Evolutionary conservation across 73 alveolate genomes (phyloP), one percentile per base, ranked within the genome.

Genomic region (Paramecium sexaurelia): DNA sequence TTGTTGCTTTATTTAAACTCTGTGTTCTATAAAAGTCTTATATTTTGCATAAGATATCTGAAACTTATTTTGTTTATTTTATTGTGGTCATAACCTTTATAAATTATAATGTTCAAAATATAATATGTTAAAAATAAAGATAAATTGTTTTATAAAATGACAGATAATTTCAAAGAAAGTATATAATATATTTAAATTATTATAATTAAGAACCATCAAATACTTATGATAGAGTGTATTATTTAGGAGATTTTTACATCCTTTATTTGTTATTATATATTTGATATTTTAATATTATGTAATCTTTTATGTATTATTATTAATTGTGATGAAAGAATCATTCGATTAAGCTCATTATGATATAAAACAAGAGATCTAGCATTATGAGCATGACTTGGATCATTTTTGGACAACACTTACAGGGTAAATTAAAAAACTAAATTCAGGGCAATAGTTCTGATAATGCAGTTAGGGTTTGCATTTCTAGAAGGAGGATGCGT

Each of bases 401-500:
- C 75, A 41, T 26, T 78, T 78, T 40, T 78, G 90, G 90, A 78
- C 90, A 39, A 6, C 75, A 13, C 13, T 78, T 19, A 78, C 90
- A 13, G 90, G 90, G 90, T 78, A 41, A 0, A 8, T 78, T 7
- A 8, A 0, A 19, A 1, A 41, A 36, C 10, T 22, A 29, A 24
- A 78, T 78, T 15, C 8, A 78, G 90, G 5, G 90, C 90, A 1
- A n/a, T 78, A 2, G 90, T 78, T 45, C 24, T 78, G 7, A 78
- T 78, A 3, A 78, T 78, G 90, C 73, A 78, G 71, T 39, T 78
- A 39, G 90, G 90, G 7, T 78, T 78, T 45, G 90, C 90, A 78
- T 78, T 40, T 78, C 71, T 78, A 41, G 90, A 78, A 26, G 90
- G 75, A 41, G 90, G 90, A 0, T 78, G 90, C 41, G 90, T 78